phyloP scores from a whole-genome alignment of 805 yeast genomes.

The Saturnispora quitensis region DNA sequence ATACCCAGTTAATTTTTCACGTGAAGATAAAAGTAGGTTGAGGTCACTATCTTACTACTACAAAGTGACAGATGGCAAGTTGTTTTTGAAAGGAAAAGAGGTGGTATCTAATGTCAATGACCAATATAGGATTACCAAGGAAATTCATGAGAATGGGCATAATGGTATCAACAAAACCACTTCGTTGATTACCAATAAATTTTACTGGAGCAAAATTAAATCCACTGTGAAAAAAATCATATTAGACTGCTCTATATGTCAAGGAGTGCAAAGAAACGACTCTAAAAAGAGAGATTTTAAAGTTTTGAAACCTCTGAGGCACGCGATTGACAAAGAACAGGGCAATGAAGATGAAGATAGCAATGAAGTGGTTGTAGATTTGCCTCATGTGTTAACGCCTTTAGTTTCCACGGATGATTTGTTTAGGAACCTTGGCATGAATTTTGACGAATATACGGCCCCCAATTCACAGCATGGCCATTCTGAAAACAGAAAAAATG shows the following conservation, averaged over 20 bases:
- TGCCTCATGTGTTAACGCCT: constrained; percentile 7
- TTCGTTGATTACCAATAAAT: constrained; percentile 62
- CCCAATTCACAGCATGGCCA: not conserved
- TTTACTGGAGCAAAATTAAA: constrained; percentile 88
- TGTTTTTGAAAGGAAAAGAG: constrained; percentile 52
- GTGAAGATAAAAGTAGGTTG: constrained; percentile 82
- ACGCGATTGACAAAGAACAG: not conserved
- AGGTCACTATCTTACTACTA: constrained; percentile 77
- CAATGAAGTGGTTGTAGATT: not conserved
- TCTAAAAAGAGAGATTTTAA: constrained; percentile 2
- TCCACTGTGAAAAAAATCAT: constrained; percentile 77
- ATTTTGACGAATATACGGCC: constrained; percentile 6
- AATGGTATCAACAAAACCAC: constrained; percentile 89
- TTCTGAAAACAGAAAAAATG: not conserved
- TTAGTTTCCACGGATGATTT: constrained; percentile 7
- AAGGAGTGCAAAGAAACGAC: constrained; percentile 27
- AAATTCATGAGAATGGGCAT: constrained; percentile 58
- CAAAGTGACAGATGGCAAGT: constrained; percentile 56
- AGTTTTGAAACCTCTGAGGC: not conserved
- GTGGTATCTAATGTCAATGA: constrained; percentile 71
- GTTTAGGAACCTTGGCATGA: constrained; percentile 6
- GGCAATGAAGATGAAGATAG: not conserved
- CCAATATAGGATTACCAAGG: constrained; percentile 67
- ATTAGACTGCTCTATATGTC: constrained; percentile 66
- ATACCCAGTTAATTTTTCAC: constrained; percentile 75